Base-by-base conservation (phyloP, 202 grass and related monocot species). In the Elaeis oleifera region DNA sequence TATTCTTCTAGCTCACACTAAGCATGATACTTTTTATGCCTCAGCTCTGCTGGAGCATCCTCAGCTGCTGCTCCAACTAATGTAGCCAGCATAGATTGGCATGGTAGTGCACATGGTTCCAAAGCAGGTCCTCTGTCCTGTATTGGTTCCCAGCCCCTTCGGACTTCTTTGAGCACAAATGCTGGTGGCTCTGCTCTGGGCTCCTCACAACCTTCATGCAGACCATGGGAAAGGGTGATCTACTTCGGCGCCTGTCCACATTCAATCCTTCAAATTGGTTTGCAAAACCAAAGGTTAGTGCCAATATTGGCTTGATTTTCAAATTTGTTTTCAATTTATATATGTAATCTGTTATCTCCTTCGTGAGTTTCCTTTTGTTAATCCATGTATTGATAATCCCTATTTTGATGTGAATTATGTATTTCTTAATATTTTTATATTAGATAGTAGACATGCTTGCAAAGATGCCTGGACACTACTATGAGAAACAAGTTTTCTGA, bases 171-270 rank as follows among this genome's bases (percentile, higher is more conserved):
- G 56, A 92, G 84, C 79, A 84, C 81, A 18, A 90, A 92, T 84
- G 84, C 82, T 72, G 82, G 28, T 60, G 81, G 81, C 67, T 80
- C 78, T 78, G 76, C 69, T 39, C 48, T 75, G 73, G 76, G 85
- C 60, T 85, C 78, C 62, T 74, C 77, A 56, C 69, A 74, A 60
- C 77, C 88, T 51, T 84, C 84, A 50, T 97, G 92, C 65, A 76
- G 92, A 71, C 84, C 92, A 56, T 97, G 92, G 92, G 88, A 97
- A 69, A 76, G 82, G 84, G 82, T 51, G 88, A 97, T 74, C 83
- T 97, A 25, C 92, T 97, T 83, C 79, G 69, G 23, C 79, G 92
- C 51, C 69, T 92, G 3, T 74, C 82, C 61, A 92, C 92, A 70
- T 89, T 89, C 50, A 97, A 86, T 50, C 69, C 80, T 78, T 81